A percentile compares a stretch with the other conserved stretches of the same genome.
These are phyloP conservation scores for Alternaria solani DNA, from an alignment of 2,329 filamentous ascomycete genomes.

Conservation along the genomic window DNA sequence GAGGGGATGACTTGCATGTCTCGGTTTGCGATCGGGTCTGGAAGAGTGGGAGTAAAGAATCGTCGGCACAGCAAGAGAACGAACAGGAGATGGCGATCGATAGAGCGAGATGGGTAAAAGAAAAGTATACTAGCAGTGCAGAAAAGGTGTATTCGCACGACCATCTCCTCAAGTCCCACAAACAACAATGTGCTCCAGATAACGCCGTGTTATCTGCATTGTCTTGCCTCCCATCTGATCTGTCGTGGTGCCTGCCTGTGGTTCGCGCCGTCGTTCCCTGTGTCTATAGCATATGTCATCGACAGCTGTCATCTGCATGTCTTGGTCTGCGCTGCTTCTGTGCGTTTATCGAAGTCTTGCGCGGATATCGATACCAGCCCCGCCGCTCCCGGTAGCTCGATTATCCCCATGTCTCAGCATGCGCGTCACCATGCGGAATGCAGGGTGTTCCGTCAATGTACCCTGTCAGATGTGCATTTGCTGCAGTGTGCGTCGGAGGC, in stretches of 20 bases:
- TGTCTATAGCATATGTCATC: constrained; percentile 25
- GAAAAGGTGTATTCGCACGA: not conserved
- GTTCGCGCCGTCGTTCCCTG: not conserved
- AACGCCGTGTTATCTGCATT: not conserved
- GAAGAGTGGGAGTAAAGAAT: too few relatives aligned
- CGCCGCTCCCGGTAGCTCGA: constrained; percentile 7
- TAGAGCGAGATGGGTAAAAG: not conserved
- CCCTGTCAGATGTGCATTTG: constrained; percentile 35
- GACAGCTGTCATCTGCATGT: constrained; percentile 26
- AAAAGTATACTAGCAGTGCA: too few relatives aligned
- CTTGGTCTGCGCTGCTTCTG: constrained; percentile 16
- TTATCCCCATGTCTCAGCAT: constrained; percentile 14
- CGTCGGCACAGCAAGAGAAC: not conserved
- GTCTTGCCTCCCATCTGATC: not conserved
- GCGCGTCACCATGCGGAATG: not conserved
- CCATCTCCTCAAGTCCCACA: not conserved
- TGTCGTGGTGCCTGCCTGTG: not conserved
- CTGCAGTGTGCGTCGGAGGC: constrained; percentile 5
- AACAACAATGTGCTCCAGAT: not conserved
- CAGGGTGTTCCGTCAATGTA: constrained; percentile 30
- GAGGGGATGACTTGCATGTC: not conserved
- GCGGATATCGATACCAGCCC: not conserved
- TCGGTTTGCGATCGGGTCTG: not conserved
- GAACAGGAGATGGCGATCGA: not conserved
- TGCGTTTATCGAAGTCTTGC: constrained; percentile 1